phyloP scores from a whole-genome alignment of 2,329 filamentous ascomycete genomes.

The Diaporthe helianthi region DNA sequence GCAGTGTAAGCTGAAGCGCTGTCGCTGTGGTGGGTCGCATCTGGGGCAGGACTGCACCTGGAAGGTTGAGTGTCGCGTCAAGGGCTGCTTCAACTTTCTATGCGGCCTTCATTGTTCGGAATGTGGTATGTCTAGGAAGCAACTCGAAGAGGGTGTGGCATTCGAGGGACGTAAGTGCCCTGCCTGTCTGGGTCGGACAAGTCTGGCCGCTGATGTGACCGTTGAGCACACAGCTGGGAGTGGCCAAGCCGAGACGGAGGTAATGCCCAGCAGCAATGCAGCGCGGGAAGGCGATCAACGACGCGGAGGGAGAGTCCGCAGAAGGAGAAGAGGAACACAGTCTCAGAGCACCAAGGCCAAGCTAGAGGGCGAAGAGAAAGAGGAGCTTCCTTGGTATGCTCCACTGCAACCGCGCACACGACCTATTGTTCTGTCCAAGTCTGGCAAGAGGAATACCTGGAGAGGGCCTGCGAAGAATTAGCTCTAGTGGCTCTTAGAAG shows the following conservation, averaged over 20 bases:
- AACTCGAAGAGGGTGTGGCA: conserved; percentile 35
- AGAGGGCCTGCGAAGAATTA: neutral
- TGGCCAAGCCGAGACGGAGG: neutral
- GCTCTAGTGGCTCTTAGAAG: neutral
- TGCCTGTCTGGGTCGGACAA: conserved; percentile 38
- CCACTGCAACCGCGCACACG: conserved; percentile 24
- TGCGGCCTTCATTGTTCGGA: conserved; percentile 47
- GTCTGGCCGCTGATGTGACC: no score
- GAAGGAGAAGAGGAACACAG: neutral
- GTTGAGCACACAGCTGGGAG: neutral
- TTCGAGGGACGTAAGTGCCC: conserved; percentile 44
- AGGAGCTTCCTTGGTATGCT: conserved; percentile 27
- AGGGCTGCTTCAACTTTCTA: conserved; percentile 43
- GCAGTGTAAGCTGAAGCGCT: conserved; percentile 45
- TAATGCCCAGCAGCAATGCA: neutral
- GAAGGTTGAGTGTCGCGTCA: conserved; percentile 45
- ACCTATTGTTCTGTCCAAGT: conserved; percentile 24
- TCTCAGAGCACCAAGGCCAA: conserved; percentile 34
- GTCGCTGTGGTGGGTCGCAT: conserved; percentile 47
- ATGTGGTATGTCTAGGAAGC: conserved; percentile 39
- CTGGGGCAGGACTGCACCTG: conserved; percentile 50
- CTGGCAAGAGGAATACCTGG: conserved; percentile 18
- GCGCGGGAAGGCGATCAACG: neutral
- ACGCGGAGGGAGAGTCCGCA: neutral
- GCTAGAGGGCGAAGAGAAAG: conserved; percentile 28